Base-by-base conservation (phyloP, 768 basidiomycete species). In the Russula foetens region DNA sequence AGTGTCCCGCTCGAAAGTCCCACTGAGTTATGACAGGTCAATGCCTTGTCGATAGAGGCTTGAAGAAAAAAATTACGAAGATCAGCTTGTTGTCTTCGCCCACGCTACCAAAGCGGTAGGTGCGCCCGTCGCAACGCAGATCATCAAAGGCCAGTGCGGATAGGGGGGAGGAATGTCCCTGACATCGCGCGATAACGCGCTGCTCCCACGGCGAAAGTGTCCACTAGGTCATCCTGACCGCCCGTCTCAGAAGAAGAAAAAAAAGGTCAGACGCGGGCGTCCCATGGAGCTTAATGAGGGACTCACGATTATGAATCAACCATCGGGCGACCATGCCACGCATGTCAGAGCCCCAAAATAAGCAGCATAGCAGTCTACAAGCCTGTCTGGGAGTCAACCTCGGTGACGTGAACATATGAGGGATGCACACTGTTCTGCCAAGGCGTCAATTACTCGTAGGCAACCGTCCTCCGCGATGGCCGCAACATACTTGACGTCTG, bases 31-130 rank as follows among this genome's bases (percentile, higher is more conserved):
- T 8, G 38, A 31, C 49, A 49, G 14, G 59, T 41, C 23, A 44
- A 47, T 23, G 48, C n/a, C n/a, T n/a, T n/a, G n/a, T 59, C 19
- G 58, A 24, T 17, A 17, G 43, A 23, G 19, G 15, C 7, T 24
- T 33, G 6, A n/a, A n/a, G n/a, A 26, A 39, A 26, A 53, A 21
- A 71, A 82, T 56, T 70, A 94, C 94, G 65, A 98, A 69, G 46
- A 97, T 89, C 5, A 99, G 69, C 70, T 95, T 95, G 70, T 95
- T 97, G 68, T 99, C 97, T 71, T 98, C 96, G 17, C 94, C 97
- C 3, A 98, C 92, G 68, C 92, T 95, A 2, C 89, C 93, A 68
- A 99, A 98, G 8, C 96, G 82, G 69, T 98, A 96, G 44, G 92
- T 92, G 35, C 94, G 80, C 29, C 88, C 88, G 66, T 95, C 92